phyloP scores from a whole-genome alignment of 495 filamentous ascomycete genomes.

The Echria macrotheca region DNA sequence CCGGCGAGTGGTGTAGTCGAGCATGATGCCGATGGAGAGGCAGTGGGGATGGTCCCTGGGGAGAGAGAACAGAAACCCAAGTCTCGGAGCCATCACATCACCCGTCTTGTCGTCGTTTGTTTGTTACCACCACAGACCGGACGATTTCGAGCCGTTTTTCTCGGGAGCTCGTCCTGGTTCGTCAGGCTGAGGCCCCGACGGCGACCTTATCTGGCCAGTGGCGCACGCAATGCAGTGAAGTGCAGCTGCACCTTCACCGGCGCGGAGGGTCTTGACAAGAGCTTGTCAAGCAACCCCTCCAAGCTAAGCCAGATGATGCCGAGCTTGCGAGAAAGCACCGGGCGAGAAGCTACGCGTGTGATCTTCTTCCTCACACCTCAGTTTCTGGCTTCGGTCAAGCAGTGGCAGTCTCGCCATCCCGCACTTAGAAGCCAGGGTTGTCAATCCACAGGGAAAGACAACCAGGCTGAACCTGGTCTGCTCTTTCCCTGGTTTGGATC shows the following conservation, averaged over 20 bases:
- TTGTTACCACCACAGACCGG: too few relatives aligned
- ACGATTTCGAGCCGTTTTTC: neutral
- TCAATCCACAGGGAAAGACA: constrained; percentile 3
- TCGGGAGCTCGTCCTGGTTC: too few relatives aligned
- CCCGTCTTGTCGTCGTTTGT: too few relatives aligned
- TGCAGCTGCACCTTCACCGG: neutral
- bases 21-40: too few relatives aligned
- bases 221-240: neutral
- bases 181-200: neutral
- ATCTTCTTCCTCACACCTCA: too few relatives aligned
- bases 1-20: too few relatives aligned
- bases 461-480: neutral
- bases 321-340: neutral
- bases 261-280: neutral
- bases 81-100: neutral
- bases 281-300: too few relatives aligned
- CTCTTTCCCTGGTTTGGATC: neutral
- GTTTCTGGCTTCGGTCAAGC: too few relatives aligned
- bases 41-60: too few relatives aligned
- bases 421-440: neutral
- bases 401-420: neutral
- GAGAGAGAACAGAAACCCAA: too few relatives aligned
- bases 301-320: neutral
- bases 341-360: neutral
- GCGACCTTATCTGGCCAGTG: neutral